Base-by-base conservation (phyloP, 176 grass and related monocot species). In the Aegilops umbellulata region DNA sequence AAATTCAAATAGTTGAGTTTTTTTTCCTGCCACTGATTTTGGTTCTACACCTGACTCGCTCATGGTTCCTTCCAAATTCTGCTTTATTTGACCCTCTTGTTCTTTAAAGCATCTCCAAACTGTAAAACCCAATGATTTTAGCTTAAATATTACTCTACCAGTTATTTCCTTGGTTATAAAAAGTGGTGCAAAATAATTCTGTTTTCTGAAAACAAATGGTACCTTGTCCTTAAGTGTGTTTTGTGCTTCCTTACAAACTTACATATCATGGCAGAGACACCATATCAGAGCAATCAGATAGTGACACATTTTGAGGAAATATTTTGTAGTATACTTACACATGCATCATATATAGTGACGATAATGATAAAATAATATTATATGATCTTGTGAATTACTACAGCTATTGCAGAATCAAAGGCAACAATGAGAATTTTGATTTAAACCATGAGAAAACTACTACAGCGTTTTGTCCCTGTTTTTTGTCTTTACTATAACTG, bases 381-480 rank as follows among this genome's bases (percentile, higher is more conserved):
- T 58, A 22, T 58, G 53, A 58, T 58, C 53, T 55, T 44, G 34
- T 17, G 69, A 44, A 30, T 16, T 60, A 11, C 38, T 63, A 35
- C 55, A 29, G 39, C 36, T 53, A 29, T 42, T 11, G 14, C 2
- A 26, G 19, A 47, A 8, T 58, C 30, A 69, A n/a, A 78, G 19
- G 77, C 46, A 46, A 66, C 23, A 17, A 35, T 65, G 87, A 84
- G 44, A 80, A 79, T 60, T 38, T 39, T 65, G 64, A 79, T 51
- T 25, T n/a, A 8, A 81, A 80, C 32, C 16, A 32, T 32, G 24
- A 29, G 55, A 10, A 8, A 80, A 85, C 20, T 74, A 55, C 20
- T 74, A 60, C 55, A 76, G 66, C 30, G 30, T 57, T 68, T 32
- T 19, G 30, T 57, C 10, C 20, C 80, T 73, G 6, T 60, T 65